These are phyloP conservation scores for Septoria linicola DNA, from an alignment of 2,329 filamentous ascomycete genomes.

Conservation along the genomic window DNA sequence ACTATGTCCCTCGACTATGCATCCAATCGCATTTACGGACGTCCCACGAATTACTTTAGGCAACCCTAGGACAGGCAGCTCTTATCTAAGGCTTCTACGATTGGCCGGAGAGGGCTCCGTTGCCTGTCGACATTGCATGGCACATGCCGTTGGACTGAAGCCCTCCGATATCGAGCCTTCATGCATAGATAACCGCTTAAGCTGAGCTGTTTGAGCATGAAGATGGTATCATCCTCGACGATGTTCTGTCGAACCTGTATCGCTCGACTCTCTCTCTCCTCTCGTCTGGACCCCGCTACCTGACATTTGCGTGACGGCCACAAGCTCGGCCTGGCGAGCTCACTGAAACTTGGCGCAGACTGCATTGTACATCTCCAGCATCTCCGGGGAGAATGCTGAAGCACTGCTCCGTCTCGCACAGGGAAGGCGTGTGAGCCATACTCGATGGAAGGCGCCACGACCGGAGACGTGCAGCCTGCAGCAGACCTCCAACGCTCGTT, in stretches of 20 bases:
- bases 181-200: conserved; percentile 5
- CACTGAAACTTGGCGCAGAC: not conserved
- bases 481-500: conserved; percentile 13
- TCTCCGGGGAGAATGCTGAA: conserved; percentile 20
- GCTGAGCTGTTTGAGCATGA: not conserved
- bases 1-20: too few species aligned
- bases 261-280: too few species aligned
- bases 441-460: conserved; percentile 15
- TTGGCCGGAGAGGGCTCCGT: conserved; percentile 2
- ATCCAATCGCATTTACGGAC: too few species aligned
- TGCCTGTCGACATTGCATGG: not conserved
- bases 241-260: too few species aligned
- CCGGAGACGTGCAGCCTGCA: conserved; percentile 15
- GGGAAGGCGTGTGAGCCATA: conserved; percentile 14
- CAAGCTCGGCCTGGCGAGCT: not conserved
- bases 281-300: too few species aligned
- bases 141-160: conserved; percentile 1
- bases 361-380: conserved; percentile 15
- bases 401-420: conserved; percentile 4
- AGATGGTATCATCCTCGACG: too few species aligned
- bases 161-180: conserved; percentile 2
- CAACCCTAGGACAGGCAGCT: not conserved
- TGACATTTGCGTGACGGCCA: not conserved
- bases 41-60: not conserved
- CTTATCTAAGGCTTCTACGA: not conserved